Evolutionary conservation across 257 asterid genomes (phyloP).

Genomic region (Nemophila menziesii): DNA sequence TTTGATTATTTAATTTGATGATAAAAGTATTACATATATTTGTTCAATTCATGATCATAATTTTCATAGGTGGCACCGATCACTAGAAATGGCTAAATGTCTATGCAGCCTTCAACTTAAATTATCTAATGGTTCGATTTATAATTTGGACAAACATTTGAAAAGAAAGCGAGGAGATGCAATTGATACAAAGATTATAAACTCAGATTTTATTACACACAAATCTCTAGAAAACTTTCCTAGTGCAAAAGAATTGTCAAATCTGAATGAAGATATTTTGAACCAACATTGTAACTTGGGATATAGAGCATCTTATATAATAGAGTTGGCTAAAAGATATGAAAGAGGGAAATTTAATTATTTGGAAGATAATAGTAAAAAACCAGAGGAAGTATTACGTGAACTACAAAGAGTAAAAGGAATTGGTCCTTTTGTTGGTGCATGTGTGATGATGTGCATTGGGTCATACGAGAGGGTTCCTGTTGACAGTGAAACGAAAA

Average conservation of each 20-base stretch:
- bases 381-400: neutral
- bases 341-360: neutral
- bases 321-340: neutral
- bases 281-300: neutral
- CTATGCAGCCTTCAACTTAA: neutral
- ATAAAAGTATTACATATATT: too few species aligned
- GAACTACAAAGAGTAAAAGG: neutral
- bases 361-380: neutral
- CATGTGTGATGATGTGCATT: neutral
- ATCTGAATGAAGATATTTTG: neutral
- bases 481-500: neutral
- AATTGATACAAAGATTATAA: neutral
- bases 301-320: neutral
- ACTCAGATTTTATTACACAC: neutral
- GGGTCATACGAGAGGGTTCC: slow-evolving; percentile 1
- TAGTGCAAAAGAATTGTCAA: neutral
- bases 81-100: neutral
- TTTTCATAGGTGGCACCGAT: neutral
- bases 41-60: neutral
- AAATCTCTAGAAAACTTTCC: neutral
- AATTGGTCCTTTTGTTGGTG: slow-evolving; percentile 1
- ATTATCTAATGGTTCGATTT: neutral
- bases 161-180: too few species aligned
- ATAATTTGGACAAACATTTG: too few species aligned
- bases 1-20: too few species aligned